Conservation (phyloP, 2,329 filamentous ascomycete species). For the Botryotinia globosa region DNA sequence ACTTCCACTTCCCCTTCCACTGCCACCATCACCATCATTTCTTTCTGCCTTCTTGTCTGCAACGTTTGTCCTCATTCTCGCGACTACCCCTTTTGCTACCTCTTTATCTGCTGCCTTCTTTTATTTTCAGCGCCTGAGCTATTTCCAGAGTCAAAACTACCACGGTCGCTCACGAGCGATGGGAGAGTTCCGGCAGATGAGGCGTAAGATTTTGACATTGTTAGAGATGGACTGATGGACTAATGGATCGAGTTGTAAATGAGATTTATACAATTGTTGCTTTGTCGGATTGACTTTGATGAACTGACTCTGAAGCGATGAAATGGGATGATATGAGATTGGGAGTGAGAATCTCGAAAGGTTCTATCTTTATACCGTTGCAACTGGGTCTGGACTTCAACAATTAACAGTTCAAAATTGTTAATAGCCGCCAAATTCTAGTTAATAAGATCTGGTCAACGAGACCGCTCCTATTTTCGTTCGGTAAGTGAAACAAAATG, state of each 20-base stretch:
- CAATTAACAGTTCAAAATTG: background rate
- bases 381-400: background rate
- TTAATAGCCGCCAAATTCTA: background rate
- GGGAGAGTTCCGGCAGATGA: too few species aligned
- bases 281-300: background rate
- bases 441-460: background rate
- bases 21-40: too few species aligned
- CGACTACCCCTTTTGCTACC: too few species aligned
- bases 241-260: background rate
- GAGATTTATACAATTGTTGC: background rate
- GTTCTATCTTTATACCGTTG: background rate
- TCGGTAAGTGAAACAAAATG: background rate
- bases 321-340: background rate
- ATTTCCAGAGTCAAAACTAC: too few species aligned
- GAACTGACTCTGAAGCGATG: background rate
- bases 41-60: too few species aligned
- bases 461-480: too few species aligned
- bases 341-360: background rate
- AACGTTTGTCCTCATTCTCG: too few species aligned
- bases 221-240: background rate
- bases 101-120: too few species aligned
- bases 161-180: too few species aligned
- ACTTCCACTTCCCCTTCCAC: too few species aligned
- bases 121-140: too few species aligned
- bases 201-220: background rate